Conservation (phyloP, 306 rosid species). For the Medicago lupulina region DNA sequence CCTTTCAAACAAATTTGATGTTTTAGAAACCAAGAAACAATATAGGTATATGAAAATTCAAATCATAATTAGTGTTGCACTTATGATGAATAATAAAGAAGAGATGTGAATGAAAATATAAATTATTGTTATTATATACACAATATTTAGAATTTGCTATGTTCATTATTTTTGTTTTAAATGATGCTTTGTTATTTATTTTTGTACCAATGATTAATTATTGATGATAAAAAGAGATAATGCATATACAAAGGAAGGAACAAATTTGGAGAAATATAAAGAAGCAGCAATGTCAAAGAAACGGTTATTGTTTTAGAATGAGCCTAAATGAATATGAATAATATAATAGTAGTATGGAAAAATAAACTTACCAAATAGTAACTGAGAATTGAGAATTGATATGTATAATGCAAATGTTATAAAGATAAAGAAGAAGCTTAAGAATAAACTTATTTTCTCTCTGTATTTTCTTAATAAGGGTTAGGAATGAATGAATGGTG, state of each 20-base stretch:
- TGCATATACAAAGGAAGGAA: not conserved
- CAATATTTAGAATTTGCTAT: conserved; percentile 7
- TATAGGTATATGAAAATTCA: not conserved
- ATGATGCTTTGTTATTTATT: conserved; percentile 1
- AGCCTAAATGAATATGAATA: conserved; percentile 22
- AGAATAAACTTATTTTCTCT: conserved; percentile 39
- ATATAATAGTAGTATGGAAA: conserved; percentile 31
- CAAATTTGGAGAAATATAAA: conserved; percentile 21
- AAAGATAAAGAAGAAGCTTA: conserved; percentile 45
- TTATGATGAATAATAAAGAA: conserved; percentile 17
- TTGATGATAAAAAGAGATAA: conserved; percentile 27
- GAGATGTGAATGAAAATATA: conserved; percentile 17
- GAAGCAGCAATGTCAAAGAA: conserved; percentile 49
- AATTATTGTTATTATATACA: not conserved
- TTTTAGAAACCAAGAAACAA: not conserved
- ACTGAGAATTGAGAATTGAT: conserved; percentile 41
- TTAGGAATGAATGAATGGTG: conserved; percentile 37
- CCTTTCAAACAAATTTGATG: not conserved
- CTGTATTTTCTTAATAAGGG: conserved; percentile 29
- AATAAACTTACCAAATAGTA: conserved; percentile 47
- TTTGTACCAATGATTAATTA: not conserved
- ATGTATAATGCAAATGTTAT: conserved; percentile 25
- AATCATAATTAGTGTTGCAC: conserved; percentile 28
- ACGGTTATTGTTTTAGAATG: conserved; percentile 4
- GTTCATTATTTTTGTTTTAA: conserved; percentile 21